Evolutionary conservation across 1,139 yeast species (phyloP), one percentile per base, ranked within the genome.

Genomic region (Eremothecium sinecaudum): DNA sequence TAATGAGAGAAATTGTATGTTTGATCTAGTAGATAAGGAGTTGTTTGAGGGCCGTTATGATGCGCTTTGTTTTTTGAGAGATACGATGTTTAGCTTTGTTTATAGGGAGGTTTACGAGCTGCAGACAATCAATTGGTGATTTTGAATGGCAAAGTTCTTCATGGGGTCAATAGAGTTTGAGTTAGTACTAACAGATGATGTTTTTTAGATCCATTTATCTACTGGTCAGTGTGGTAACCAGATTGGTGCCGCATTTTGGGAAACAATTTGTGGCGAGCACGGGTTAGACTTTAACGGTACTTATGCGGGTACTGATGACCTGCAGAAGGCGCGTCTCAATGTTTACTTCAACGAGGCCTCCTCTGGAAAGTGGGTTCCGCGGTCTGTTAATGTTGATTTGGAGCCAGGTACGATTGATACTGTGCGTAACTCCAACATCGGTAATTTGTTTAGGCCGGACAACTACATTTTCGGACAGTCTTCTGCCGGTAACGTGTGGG

Each of bases 201-300:
- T n/a, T 7, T 6, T 26, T 36, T 59, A 79, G 90, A 83, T 87
- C 63, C 97, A 87, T 66, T 73, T 87, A 63, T 87, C 96, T 44
- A 80, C 96, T 39, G 97, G 97, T 64, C 97, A 87, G 70, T 90
- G 98, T 77, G 98, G 98, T 77, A 90, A 90, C 76, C 98, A 90
- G 69, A 86, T 90, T 53, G 94, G 96, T 64, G 93, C 94, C 48
- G 94, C 95, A 40, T 84, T 84, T 59, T 84, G 96, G 96, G 94
- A 87, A 67, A 84, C 96, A 36, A 90, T 90, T 56, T 80, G 94
- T 67, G 92, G 84, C 45, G 98, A 90, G 64, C 98, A 90, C 57
- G 96, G 96, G 31, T 73, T 90, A 55, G 96, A 84, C 58, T 71
- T 71, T 51, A 70, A 76, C 45, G 98, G 98, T 44, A 75, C 68